A percentile compares a stretch with the other conserved stretches of the same genome.
Conservation (phyloP, 1,284 basidiomycete species). For the Leccinum subrobustum region DNA sequence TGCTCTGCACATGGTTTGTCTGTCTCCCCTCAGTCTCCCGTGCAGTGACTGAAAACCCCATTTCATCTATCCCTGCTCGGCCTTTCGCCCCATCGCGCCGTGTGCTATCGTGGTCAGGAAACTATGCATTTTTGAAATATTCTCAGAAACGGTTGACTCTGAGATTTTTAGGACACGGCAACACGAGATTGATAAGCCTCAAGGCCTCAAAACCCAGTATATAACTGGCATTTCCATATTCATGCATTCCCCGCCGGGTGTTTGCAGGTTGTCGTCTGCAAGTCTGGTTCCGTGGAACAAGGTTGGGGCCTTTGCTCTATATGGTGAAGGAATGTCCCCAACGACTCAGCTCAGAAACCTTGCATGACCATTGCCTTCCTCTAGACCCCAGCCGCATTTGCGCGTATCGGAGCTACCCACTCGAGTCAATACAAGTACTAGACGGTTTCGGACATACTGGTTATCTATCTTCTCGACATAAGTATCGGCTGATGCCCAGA, state of each 20-base stretch:
- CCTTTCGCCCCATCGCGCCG: background rate
- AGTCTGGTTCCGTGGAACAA: slow-evolving; percentile 7
- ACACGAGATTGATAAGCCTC: background rate
- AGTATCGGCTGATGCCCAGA: background rate
- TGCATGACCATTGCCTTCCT: slow-evolving; percentile 6
- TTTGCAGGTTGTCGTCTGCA: background rate
- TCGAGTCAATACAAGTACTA: slow-evolving; percentile 4
- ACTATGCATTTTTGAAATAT: background rate
- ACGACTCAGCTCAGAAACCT: background rate
- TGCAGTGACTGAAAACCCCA: background rate
- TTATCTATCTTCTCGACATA: slow-evolving; percentile 3
- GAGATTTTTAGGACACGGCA: slow-evolving; percentile 7
- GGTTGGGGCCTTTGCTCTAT: slow-evolving; percentile 4
- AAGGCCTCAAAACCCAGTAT: background rate
- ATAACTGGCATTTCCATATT: slow-evolving; percentile 7
- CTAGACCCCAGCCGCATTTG: background rate
- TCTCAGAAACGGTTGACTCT: background rate
- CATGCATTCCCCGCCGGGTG: background rate
- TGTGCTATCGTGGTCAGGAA: background rate
- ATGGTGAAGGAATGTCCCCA: slow-evolving; percentile 6
- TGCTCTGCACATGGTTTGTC: background rate
- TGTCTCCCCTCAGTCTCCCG: background rate
- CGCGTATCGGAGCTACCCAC: background rate
- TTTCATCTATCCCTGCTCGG: background rate
- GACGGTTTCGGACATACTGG: background rate